Evolutionary conservation across 192 early-diverging fungal genomes (phyloP).

Genomic region (Rhizophagus prolifer): DNA sequence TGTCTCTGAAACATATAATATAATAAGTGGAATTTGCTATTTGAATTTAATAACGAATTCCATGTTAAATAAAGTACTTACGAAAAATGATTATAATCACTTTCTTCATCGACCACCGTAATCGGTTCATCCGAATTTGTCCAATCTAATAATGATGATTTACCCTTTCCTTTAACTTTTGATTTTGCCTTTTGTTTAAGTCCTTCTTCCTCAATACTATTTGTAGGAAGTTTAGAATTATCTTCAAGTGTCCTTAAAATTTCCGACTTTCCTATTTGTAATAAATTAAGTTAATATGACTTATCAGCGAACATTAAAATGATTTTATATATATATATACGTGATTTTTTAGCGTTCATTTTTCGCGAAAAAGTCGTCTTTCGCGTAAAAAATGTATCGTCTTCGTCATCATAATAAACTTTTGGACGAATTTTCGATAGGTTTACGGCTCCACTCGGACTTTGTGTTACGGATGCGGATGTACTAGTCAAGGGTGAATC

Average conservation of each 20-base stretch:
- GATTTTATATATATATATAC: slow-evolving; percentile 7
- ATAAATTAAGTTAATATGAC: neutral
- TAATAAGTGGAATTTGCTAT: neutral
- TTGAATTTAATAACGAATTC: neutral
- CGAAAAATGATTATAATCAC: neutral
- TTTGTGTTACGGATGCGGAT: neutral
- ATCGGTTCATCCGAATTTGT: slow-evolving; percentile 1
- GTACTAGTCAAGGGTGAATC: neutral
- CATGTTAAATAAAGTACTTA: neutral
- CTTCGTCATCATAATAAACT: slow-evolving; percentile 5
- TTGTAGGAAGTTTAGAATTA: neutral
- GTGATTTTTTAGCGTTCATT: neutral
- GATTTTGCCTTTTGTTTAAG: neutral
- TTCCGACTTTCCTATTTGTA: neutral
- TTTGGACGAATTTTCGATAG: neutral
- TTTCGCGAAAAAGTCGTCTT: slow-evolving; percentile 10
- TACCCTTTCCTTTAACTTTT: neutral
- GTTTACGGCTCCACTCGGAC: neutral
- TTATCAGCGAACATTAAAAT: too few species aligned
- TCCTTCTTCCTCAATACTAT: neutral
- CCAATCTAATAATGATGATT: neutral
- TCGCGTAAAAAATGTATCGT: slow-evolving; percentile 15
- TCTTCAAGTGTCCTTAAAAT: neutral
- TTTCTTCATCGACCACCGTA: neutral
- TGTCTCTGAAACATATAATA: neutral